Percentiles rank a stretch among this genome's conserved stretches.
Conservation (phyloP, 129 eudicot species). For the Arctium lappa region DNA sequence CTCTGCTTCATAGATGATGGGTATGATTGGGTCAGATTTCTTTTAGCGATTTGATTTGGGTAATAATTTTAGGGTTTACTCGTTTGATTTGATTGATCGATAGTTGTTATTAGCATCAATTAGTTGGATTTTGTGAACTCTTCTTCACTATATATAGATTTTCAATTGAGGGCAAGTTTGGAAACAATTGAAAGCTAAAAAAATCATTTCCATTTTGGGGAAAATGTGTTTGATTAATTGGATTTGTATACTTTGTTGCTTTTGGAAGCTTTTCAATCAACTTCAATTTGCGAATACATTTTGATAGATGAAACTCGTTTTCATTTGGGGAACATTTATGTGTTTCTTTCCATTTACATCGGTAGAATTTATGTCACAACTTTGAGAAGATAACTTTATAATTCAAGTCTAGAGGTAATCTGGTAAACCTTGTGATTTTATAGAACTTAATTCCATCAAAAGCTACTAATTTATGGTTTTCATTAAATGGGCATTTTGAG, state of each 20-base stretch:
- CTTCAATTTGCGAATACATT: neutral
- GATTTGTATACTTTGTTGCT: slow-evolving; percentile 1
- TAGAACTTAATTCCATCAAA: neutral
- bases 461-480: neutral
- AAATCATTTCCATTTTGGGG: neutral
- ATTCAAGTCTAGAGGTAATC: no score
- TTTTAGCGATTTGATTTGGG: neutral
- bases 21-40: neutral
- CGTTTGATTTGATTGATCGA: neutral
- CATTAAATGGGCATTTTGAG: neutral
- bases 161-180: neutral
- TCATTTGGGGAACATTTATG: neutral
- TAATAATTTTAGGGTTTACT: slow-evolving; percentile 8
- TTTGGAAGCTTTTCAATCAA: neutral
- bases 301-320: neutral
- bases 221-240: slow-evolving; percentile 15
- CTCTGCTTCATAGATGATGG: neutral
- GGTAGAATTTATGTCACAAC: neutral
- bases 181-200: neutral
- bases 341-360: neutral
- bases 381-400: neutral
- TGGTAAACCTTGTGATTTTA: no score
- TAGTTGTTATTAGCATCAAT: neutral
- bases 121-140: slow-evolving; percentile 1
- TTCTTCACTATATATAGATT: neutral